Conservation (phyloP, 1,284 basidiomycete genomes). For the Nidula niveotomentosa region DNA sequence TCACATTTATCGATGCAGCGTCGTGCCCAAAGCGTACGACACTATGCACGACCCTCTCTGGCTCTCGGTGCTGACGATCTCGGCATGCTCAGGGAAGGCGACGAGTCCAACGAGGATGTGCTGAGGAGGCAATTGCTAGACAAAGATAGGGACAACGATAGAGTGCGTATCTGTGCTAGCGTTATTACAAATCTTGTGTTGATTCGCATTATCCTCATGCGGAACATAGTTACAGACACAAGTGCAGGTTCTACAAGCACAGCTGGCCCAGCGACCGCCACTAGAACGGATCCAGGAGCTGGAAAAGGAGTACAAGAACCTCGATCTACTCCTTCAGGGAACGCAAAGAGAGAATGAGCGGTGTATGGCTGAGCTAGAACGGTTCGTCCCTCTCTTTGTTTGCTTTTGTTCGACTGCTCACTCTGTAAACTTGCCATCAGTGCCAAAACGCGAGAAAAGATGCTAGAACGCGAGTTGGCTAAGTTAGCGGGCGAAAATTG, state of each 20-base stretch:
- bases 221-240: slow-evolving; percentile 52
- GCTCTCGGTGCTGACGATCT: slow-evolving; percentile 55
- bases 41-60: slow-evolving; percentile 49
- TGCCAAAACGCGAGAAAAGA: slow-evolving; percentile 63
- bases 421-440: slow-evolving; percentile 22
- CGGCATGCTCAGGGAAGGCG: slow-evolving; percentile 54
- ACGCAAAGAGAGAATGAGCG: slow-evolving; percentile 79
- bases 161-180: slow-evolving; percentile 32
- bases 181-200: neutral
- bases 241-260: slow-evolving; percentile 58
- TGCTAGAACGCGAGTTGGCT: slow-evolving; percentile 68
- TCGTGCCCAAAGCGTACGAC: slow-evolving; percentile 54
- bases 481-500: slow-evolving; percentile 73
- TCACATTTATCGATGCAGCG: slow-evolving; percentile 21
- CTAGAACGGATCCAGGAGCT: slow-evolving; percentile 61
- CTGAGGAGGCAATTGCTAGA: slow-evolving; percentile 67
- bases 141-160: slow-evolving; percentile 71
- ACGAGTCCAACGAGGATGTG: slow-evolving; percentile 59
- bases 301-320: slow-evolving; percentile 67
- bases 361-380: slow-evolving; percentile 72
- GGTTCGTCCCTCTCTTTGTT: slow-evolving; percentile 35
- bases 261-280: slow-evolving; percentile 64
- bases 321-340: slow-evolving; percentile 70
- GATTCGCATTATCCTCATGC: neutral
- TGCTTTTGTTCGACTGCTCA: neutral